Evolutionary conservation across 2,329 filamentous ascomycete species (phyloP).

Genomic region (Colletotrichum sp.): DNA sequence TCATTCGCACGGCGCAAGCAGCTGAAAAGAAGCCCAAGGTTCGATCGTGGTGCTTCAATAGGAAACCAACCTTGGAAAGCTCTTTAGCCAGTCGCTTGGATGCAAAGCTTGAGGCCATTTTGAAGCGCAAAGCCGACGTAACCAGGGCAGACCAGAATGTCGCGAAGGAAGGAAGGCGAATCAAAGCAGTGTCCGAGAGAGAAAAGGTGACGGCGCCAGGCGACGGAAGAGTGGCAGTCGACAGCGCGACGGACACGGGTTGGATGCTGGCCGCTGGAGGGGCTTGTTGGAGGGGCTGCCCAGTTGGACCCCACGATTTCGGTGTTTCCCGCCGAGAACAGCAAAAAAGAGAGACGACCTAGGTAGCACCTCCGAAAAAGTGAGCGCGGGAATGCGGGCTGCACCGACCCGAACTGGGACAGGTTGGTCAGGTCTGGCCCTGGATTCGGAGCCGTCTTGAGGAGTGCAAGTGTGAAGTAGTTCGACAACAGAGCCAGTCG

Average conservation of each 20-base stretch:
- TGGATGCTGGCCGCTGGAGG: conserved; percentile 1
- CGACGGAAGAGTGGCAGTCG: not conserved
- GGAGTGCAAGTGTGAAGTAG: not conserved
- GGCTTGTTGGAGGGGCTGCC: conserved; percentile 19
- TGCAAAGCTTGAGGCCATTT: conserved; percentile 52
- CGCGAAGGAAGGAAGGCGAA: not conserved
- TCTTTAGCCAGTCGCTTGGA: conserved; percentile 66
- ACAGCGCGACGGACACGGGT: not conserved
- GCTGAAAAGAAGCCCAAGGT: not conserved
- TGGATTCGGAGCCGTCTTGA: not conserved
- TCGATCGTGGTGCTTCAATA: not conserved
- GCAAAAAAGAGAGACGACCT: not conserved
- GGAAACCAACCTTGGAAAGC: conserved; percentile 54
- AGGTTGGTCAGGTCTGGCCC: not conserved
- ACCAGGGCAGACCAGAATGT: not conserved
- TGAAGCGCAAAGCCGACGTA: not conserved
- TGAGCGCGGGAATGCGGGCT: not conserved
- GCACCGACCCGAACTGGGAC: not conserved
- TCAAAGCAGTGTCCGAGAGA: not conserved
- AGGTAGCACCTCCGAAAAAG: not conserved
- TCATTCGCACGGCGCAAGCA: not conserved
- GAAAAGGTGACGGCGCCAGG: not conserved
- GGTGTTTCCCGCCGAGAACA: conserved; percentile 16
- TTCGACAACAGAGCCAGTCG: not conserved
- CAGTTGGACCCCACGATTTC: conserved; percentile 18